Evolutionary conservation across 441 rosid species (phyloP).

Genomic region (Jatropha multifida): DNA sequence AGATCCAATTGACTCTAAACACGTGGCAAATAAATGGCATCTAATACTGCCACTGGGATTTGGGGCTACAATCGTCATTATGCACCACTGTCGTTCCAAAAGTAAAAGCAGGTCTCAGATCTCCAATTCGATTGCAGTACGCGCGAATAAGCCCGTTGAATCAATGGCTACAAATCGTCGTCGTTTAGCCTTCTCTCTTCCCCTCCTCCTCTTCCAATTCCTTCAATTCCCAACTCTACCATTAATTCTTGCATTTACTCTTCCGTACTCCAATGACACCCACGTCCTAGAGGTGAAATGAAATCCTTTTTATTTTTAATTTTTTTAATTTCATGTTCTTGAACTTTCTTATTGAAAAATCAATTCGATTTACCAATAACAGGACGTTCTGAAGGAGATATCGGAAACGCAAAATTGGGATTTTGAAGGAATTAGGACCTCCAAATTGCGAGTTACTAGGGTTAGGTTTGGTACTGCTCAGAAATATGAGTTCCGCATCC

Average conservation of each 20-base stretch:
- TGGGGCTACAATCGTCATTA: constrained; percentile 11
- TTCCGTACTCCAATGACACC: constrained; percentile 18
- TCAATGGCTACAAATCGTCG: constrained; percentile 6
- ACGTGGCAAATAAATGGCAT: not conserved
- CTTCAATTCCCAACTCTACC: constrained; percentile 26
- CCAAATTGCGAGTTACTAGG: constrained; percentile 43
- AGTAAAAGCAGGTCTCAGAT: not conserved
- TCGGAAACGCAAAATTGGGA: constrained; percentile 56
- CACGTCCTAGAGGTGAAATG: constrained; percentile 49
- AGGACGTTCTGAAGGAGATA: constrained; percentile 69
- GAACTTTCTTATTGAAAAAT: not conserved
- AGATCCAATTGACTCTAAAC: not conserved
- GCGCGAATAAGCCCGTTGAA: not conserved
- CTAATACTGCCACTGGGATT: not conserved
- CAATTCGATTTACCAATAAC: not conserved
- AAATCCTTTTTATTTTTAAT: not conserved
- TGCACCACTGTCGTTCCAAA: not conserved
- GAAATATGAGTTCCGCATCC: constrained; percentile 63
- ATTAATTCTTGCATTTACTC: constrained; percentile 28
- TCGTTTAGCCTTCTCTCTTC: constrained; percentile 23
- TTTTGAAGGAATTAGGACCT: constrained; percentile 33
- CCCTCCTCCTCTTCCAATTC: constrained; percentile 26
- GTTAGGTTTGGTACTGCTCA: constrained; percentile 48
- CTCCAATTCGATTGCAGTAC: not conserved
- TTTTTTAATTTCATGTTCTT: not conserved